These are phyloP conservation scores for Ascochyta pisi DNA, from an alignment of 2,329 filamentous ascomycete species.

Conservation along the genomic window DNA sequence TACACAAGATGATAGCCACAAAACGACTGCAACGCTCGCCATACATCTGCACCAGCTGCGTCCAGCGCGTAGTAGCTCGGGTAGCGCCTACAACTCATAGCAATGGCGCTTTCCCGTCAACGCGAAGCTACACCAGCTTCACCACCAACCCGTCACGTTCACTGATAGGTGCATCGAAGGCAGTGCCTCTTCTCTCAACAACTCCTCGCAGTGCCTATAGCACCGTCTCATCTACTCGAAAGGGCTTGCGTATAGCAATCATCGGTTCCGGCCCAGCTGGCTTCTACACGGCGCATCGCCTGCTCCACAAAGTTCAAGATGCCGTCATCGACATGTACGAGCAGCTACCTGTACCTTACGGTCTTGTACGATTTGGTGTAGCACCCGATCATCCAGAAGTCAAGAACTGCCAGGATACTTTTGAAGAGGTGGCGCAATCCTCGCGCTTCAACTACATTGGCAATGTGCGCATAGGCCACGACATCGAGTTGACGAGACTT, in stretches of 20 bases:
- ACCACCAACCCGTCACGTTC: constrained; percentile 10
- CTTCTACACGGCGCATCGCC: constrained; percentile 89
- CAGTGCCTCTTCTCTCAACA: not conserved
- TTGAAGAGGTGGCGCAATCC: constrained; percentile 83
- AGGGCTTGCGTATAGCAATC: constrained; percentile 79
- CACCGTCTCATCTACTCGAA: constrained; percentile 25
- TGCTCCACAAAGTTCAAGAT: constrained; percentile 76
- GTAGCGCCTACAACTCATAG: not conserved
- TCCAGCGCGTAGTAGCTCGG: constrained; percentile 21
- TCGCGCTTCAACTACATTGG: constrained; percentile 89
- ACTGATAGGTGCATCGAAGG: constrained; percentile 10
- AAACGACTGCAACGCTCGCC: constrained; percentile 19
- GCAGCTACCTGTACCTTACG: constrained; percentile 88
- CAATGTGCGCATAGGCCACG: constrained; percentile 79
- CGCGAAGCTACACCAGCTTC: constrained; percentile 14
- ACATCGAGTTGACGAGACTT: constrained; percentile 71
- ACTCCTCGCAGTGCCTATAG: constrained; percentile 32
- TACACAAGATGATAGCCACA: constrained; percentile 33
- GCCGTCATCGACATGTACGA: constrained; percentile 95
- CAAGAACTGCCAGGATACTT: constrained; percentile 97
- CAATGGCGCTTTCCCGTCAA: not conserved
- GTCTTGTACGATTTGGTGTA: constrained; percentile 90
- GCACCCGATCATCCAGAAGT: constrained; percentile 99
- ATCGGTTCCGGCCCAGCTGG: constrained; percentile 94
- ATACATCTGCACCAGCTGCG: constrained; percentile 41